phyloP scores from a whole-genome alignment of 2,329 filamentous ascomycete species.

The Fusarium incarnatum region DNA sequence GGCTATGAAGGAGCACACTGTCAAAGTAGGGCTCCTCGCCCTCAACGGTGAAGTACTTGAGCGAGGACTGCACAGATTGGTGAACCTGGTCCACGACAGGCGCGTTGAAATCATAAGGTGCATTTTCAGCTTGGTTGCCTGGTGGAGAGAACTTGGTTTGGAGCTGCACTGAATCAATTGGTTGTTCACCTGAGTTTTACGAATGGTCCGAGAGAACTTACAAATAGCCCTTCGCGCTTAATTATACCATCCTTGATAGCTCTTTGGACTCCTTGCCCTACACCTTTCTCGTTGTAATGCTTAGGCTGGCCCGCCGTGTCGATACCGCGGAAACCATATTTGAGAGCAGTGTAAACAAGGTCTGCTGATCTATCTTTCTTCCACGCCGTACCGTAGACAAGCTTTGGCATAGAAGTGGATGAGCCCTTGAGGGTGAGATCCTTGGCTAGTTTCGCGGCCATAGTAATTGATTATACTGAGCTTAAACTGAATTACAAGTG shows the following conservation, averaged over 20 bases:
- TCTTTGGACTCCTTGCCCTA: conserved; percentile 73
- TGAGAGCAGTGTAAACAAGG: conserved; percentile 76
- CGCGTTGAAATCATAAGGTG: conserved; percentile 70
- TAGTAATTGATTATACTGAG: neutral
- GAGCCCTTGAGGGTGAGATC: conserved; percentile 50
- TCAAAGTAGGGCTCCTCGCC: conserved; percentile 66
- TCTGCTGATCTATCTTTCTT: conserved; percentile 76
- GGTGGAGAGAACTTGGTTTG: conserved; percentile 86
- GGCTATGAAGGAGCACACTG: conserved; percentile 79
- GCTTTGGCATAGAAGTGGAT: conserved; percentile 59
- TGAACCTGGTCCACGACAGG: conserved; percentile 73
- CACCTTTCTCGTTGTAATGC: conserved; percentile 80
- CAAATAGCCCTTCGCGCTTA: conserved; percentile 69
- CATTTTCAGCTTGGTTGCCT: conserved; percentile 68
- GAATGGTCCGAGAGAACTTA: conserved; percentile 51
- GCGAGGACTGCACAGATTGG: conserved; percentile 74
- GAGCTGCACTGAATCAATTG: conserved; percentile 59
- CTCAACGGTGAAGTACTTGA: conserved; percentile 68
- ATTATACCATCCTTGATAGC: conserved; percentile 71
- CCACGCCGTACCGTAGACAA: conserved; percentile 88
- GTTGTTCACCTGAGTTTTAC: neutral
- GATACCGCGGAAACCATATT: conserved; percentile 76
- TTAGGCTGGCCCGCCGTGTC: conserved; percentile 84
- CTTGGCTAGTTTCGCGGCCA: conserved; percentile 47
- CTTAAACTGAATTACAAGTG: no score